Conservation (phyloP, 805 yeast genomes). For the Kodamaea nitidulidarum region DNA sequence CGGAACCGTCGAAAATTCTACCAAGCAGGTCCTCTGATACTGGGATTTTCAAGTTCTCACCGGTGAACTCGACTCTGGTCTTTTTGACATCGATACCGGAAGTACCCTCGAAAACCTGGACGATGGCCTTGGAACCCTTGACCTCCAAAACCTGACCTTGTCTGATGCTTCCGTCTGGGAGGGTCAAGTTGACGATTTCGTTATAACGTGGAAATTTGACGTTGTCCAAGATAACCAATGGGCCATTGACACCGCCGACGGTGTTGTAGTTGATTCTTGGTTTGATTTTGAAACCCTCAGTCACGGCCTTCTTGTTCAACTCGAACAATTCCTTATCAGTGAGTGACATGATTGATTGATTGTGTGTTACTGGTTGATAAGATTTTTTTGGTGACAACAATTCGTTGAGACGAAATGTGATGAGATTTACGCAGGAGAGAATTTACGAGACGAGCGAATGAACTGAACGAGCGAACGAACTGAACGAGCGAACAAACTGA, state of each 20-base stretch:
- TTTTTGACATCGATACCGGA: slow-evolving; percentile 98
- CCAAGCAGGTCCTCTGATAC: slow-evolving; percentile 97
- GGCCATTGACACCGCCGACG: slow-evolving; percentile 98
- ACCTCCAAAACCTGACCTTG: slow-evolving; percentile 99
- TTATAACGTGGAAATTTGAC: slow-evolving; percentile 67
- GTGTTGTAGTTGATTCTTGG: slow-evolving; percentile 94
- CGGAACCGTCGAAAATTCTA: slow-evolving; percentile 97
- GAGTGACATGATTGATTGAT: slow-evolving; percentile 25
- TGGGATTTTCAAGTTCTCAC: slow-evolving; percentile 86
- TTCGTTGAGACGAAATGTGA: slow-evolving; percentile 5
- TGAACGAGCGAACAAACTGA: neutral
- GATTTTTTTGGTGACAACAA: slow-evolving; percentile 5
- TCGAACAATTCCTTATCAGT: slow-evolving; percentile 51
- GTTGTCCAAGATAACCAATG: slow-evolving; percentile 68
- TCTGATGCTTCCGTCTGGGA: slow-evolving; percentile 91
- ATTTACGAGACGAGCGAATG: neutral
- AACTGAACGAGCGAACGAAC: neutral
- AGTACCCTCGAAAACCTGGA: slow-evolving; percentile 98
- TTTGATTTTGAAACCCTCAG: slow-evolving; percentile 84
- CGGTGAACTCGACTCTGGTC: slow-evolving; percentile 96
- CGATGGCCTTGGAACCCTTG: slow-evolving; percentile 94
- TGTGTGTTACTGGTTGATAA: slow-evolving; percentile 7
- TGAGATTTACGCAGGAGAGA: slow-evolving; percentile 3
- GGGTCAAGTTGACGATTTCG: slow-evolving; percentile 93
- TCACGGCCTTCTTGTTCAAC: slow-evolving; percentile 86